Percentiles rank a stretch among this genome's conserved stretches.
Conservation (phyloP, 768 basidiomycete genomes). For the Porpolomopsis calyptriformis region DNA sequence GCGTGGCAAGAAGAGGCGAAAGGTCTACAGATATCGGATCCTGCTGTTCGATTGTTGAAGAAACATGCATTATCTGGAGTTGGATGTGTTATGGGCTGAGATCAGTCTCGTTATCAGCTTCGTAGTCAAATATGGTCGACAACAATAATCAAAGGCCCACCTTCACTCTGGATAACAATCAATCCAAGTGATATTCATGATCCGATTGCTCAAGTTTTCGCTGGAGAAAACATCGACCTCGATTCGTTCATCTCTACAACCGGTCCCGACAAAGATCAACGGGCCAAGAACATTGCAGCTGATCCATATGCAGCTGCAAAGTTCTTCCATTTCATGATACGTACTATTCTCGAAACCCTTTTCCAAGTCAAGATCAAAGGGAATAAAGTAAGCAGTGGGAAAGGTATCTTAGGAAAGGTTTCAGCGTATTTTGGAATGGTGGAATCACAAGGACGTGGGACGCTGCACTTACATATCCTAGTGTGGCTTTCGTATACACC, state of each 20-base stretch:
- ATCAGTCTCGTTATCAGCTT: constrained; percentile 18
- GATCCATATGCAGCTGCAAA: constrained; percentile 34
- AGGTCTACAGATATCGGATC: constrained; percentile 16
- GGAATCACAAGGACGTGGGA: constrained; percentile 32
- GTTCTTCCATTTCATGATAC: constrained; percentile 30
- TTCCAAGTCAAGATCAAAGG: constrained; percentile 21
- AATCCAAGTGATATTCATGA: constrained; percentile 32
- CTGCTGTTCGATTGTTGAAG: constrained; percentile 15
- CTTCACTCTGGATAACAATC: constrained; percentile 33
- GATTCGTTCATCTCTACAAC: constrained; percentile 21
- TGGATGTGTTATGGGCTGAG: constrained; percentile 20
- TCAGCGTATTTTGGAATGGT: constrained; percentile 19
- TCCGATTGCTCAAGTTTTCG: constrained; percentile 34
- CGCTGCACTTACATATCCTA: constrained; percentile 31
- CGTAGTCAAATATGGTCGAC: constrained; percentile 29
- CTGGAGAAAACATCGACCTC: constrained; percentile 33
- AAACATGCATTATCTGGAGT: constrained; percentile 17
- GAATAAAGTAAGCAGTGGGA: constrained; percentile 5
- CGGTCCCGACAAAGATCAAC: constrained; percentile 16
- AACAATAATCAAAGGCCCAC: constrained; percentile 18
- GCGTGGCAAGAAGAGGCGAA: constrained; percentile 19
- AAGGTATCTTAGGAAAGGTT: constrained; percentile 22
- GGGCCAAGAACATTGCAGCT: constrained; percentile 20
- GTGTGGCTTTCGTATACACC: constrained; percentile 28
- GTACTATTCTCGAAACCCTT: constrained; percentile 19